Evolutionary conservation across 805 yeast genomes (phyloP), one percentile per base, ranked within the genome.

Genomic region (Saccharomycopsis microspora): DNA sequence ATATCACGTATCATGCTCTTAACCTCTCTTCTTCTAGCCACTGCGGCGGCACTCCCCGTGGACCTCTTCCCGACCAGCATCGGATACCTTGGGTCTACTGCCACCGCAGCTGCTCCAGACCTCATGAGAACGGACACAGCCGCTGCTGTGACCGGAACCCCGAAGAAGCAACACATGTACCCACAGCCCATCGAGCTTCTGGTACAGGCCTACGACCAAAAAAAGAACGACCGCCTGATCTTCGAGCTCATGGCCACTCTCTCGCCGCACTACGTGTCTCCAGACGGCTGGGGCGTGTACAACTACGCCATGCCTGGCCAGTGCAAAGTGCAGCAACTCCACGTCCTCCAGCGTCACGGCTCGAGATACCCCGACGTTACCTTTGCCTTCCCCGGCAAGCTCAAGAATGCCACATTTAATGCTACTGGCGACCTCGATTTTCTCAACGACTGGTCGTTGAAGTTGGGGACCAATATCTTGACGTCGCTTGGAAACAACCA

Each of bases 311-410:
- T 54, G 36, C 56, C 58, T 32, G 65, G 60, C 5, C 66, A 66
- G 41, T 80, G 85, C 61, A 57, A 61, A 4, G 65, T 80, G 47
- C 76, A 75, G 55, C 90, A 83, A 61, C 85, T 82, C 6, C 87
- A 82, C 55, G 64, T 83, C 31, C 63, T 82, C 45, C 78, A 79
- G 56, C 74, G 95, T 58, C 94, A 86, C 58, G 94, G 90, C 28
- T 90, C 84, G 61, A 69, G 95, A 55, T 84, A 70, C 57, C 88
- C 87, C 2, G 73, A 82, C 3, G 59, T 60, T 27, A 54, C 58
- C 11, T 49, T 56, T 5, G 48, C 50, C 0, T 51, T 64, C 5
- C 60, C 59, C 28, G 55, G 59, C 3, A 67, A 66, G 49, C 63
- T 78, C 56, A 59, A 58, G 39, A 54, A 55, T 27, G 61, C 72